These are phyloP conservation scores for Amaranthus cruentus DNA, from an alignment of 148 eudicot genomes.

Conservation along the genomic window DNA sequence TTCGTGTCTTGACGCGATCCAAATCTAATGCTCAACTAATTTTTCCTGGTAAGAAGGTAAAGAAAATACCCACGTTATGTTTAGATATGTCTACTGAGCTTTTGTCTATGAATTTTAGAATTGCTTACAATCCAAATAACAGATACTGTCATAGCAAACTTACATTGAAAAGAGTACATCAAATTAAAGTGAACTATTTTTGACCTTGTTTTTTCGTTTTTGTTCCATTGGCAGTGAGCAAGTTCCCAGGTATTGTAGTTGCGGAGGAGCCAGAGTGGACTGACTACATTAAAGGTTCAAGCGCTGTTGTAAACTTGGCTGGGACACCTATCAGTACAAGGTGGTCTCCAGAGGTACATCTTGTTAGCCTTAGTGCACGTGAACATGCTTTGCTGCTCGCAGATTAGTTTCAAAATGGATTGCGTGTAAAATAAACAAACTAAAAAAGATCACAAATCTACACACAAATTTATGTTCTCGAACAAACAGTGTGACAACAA, in stretches of 20 bases:
- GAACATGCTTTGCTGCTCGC: neutral
- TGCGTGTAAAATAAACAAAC: neutral
- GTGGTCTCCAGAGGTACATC: conserved; percentile 92
- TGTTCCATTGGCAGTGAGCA: conserved; percentile 40
- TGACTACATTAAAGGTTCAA: conserved; percentile 76
- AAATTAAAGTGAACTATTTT: neutral
- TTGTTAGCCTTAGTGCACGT: conserved; percentile 3
- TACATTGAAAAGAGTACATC: neutral
- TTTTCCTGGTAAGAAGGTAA: conserved; percentile 99
- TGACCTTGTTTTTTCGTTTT: conserved; percentile 8
- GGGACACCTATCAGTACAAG: conserved; percentile 96
- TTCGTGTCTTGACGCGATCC: conserved; percentile 83
- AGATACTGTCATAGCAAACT: neutral
- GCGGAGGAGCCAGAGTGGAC: conserved; percentile 89
- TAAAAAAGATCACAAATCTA: too few species aligned
- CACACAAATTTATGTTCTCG: too few species aligned
- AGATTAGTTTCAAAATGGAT: neutral
- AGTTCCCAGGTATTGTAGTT: conserved; percentile 83
- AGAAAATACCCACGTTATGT: conserved; percentile 20
- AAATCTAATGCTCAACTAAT: conserved; percentile 68
- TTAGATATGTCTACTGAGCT: conserved; percentile 2
- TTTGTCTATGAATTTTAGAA: conserved; percentile 4
- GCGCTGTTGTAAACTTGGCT: conserved; percentile 90
- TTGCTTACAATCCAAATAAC: conserved; percentile 1
- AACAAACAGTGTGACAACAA: too few species aligned